Percentiles rank a stretch among this genome's conserved stretches.
phyloP scores from a whole-genome alignment of 306 rosid genomes.

The Fagus crenata region DNA sequence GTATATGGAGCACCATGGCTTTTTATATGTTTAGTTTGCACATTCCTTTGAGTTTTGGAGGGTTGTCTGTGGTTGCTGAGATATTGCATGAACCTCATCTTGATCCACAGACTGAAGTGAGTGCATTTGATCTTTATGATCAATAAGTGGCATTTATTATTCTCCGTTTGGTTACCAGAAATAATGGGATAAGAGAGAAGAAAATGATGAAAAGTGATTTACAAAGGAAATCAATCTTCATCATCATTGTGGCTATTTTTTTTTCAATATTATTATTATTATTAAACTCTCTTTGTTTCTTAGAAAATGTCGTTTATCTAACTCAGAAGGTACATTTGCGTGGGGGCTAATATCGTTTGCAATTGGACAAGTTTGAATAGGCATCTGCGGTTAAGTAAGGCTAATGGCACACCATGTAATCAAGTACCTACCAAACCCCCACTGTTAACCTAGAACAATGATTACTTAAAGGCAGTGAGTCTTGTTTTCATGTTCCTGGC shows the following conservation, averaged over 20 bases:
- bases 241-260: background rate
- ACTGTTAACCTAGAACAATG: background rate
- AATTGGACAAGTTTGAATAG: background rate
- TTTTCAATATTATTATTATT: background rate
- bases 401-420: background rate
- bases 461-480: background rate
- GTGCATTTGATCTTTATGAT: background rate
- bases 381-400: background rate
- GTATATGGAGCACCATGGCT: conserved; percentile 62
- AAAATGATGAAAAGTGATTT: conserved; percentile 6
- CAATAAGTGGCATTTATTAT: background rate
- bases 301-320: background rate
- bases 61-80: conserved; percentile 60
- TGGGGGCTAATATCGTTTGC: background rate
- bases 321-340: background rate
- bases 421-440: background rate
- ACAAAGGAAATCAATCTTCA: background rate
- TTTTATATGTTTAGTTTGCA: conserved; percentile 71
- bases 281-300: background rate
- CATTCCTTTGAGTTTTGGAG: conserved; percentile 86
- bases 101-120: conserved; percentile 70
- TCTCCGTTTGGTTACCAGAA: conserved; percentile 2
- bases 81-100: conserved; percentile 48
- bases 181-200: background rate
- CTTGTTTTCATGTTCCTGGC: background rate